Base-by-base conservation (phyloP, 495 filamentous ascomycete species). In the Penicillium manginii region DNA sequence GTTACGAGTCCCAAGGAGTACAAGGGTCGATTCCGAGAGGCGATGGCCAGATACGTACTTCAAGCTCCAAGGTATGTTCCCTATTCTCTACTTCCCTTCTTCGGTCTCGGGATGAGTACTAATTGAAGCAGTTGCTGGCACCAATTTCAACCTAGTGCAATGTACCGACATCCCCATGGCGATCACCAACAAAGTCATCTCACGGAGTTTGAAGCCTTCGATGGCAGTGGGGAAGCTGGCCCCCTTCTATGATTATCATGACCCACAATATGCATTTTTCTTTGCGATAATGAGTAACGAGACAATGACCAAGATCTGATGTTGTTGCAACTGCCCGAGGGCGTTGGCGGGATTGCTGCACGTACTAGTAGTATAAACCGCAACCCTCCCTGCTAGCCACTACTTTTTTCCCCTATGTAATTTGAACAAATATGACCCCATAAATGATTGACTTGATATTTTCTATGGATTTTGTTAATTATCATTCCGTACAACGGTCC, bases 1-100 rank as follows among this genome's bases (percentile, higher is more conserved):
- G 92, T 99, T 23, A 99, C 94, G 32, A 96, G 91, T 74, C 94
- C 94, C 9, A 96, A 91, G 75, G 96, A 99, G 74, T 98, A 99
- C 70, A 94, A 97, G 75, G 90, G 88, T 62, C 87, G 94, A 45
- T 99, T 99, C 75, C 79, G 94, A 59, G 93, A 96, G 76, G 93
- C 94, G 19, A 99, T 99, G 92, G 88, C 91, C 56, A 84, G 92
- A 83, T 97, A 94, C 73, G 90, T 91, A 43, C 79, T 90, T 26
- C 84, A 88, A 65, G 84, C 84, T 18, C 89, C 89, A 52, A 90
- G 86, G 84, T 83, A 73, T 35, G 61, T 61, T 57, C 63, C 59
- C 15, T 10, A 17, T 43, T 21, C 3, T 17, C n/a, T 2, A 43
- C 14, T 19, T 7, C 14, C 37, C 21, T 43, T 43, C 17, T 43